Percentiles rank a stretch among this genome's conserved stretches.
These are phyloP conservation scores for Striga hermonthica DNA, from an alignment of 305 asterid genomes.

Conservation along the genomic window DNA sequence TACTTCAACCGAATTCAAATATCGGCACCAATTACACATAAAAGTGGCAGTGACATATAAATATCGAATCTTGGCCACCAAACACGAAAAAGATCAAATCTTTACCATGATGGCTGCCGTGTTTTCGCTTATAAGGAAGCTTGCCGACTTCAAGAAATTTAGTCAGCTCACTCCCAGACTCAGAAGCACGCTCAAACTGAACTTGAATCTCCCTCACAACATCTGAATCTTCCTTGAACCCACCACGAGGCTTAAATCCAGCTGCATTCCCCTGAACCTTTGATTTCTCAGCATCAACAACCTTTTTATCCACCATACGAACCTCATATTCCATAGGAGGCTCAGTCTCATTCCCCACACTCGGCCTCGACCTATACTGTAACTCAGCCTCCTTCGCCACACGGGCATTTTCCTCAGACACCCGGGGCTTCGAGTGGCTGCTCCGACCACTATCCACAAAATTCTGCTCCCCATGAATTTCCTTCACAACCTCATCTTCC, in stretches of 20 bases:
- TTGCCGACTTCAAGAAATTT: slow-evolving; percentile 86
- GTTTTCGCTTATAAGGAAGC: slow-evolving; percentile 74
- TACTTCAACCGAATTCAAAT: too few relatives aligned
- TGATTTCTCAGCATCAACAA: slow-evolving; percentile 52
- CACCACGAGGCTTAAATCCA: slow-evolving; percentile 39
- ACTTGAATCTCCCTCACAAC: slow-evolving; percentile 76
- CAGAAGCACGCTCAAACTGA: slow-evolving; percentile 79
- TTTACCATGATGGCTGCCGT: slow-evolving; percentile 75
- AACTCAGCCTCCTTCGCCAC: slow-evolving; percentile 45
- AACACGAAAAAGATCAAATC: slow-evolving; percentile 28
- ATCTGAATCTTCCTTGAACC: slow-evolving; percentile 64
- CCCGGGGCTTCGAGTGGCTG: slow-evolving; percentile 44
- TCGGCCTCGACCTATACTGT: slow-evolving; percentile 50
- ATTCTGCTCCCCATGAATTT: slow-evolving; percentile 75
- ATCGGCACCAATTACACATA: too few relatives aligned
- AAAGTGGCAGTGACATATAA: background rate
- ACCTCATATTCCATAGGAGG: slow-evolving; percentile 79
- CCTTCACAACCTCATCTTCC: slow-evolving; percentile 81
- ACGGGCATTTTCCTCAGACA: slow-evolving; percentile 44
- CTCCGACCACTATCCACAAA: slow-evolving; percentile 55
- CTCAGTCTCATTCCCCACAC: slow-evolving; percentile 52
- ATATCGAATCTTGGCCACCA: slow-evolving; percentile 25
- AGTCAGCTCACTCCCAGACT: slow-evolving; percentile 70
- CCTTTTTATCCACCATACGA: slow-evolving; percentile 85
- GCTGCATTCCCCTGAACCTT: slow-evolving; percentile 48